Evolutionary conservation across 352 stramenopile genomes (phyloP).

Genomic region (Pythium pyrilobum): DNA sequence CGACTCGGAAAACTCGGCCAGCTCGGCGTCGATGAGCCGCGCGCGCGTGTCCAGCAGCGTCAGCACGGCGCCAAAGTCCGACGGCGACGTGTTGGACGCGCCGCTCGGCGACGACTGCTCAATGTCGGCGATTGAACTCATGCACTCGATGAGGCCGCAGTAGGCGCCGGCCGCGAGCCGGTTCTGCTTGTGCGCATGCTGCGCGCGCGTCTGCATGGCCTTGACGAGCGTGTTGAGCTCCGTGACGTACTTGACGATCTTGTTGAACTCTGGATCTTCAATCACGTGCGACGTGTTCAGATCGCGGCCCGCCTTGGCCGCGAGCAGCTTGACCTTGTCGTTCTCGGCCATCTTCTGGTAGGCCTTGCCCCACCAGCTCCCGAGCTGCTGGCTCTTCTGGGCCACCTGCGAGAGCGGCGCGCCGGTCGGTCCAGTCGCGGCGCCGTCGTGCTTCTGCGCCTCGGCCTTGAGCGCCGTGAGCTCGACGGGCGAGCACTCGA

Average conservation of each 20-base stretch:
- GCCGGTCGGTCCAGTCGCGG: not conserved
- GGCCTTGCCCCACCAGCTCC: constrained; percentile 80
- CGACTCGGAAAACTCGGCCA: constrained; percentile 54
- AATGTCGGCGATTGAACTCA: constrained; percentile 57
- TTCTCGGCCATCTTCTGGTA: constrained; percentile 81
- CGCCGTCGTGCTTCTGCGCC: constrained; percentile 10
- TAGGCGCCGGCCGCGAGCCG: constrained; percentile 67
- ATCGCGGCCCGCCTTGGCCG: constrained; percentile 40
- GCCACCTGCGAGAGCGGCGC: constrained; percentile 21
- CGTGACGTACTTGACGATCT: constrained; percentile 55
- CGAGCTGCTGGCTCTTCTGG: constrained; percentile 62
- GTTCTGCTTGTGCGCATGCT: constrained; percentile 59
- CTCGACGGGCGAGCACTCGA: constrained; percentile 71
- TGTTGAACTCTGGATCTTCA: constrained; percentile 67
- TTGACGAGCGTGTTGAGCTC: constrained; percentile 60
- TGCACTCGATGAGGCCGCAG: constrained; percentile 78
- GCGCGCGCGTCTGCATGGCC: constrained; percentile 54
- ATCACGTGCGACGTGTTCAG: constrained; percentile 38
- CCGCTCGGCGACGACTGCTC: constrained; percentile 58
- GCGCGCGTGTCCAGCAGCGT: constrained; percentile 68
- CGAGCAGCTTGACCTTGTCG: constrained; percentile 62
- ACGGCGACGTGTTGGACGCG: constrained; percentile 31
- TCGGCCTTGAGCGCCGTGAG: constrained; percentile 65
- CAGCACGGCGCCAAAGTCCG: constrained; percentile 59
- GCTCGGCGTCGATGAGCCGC: constrained; percentile 63